A percentile compares a stretch with the other conserved stretches of the same genome.
Conservation (phyloP, 768 basidiomycete species). For the Leccinum olivaceopallidum region DNA sequence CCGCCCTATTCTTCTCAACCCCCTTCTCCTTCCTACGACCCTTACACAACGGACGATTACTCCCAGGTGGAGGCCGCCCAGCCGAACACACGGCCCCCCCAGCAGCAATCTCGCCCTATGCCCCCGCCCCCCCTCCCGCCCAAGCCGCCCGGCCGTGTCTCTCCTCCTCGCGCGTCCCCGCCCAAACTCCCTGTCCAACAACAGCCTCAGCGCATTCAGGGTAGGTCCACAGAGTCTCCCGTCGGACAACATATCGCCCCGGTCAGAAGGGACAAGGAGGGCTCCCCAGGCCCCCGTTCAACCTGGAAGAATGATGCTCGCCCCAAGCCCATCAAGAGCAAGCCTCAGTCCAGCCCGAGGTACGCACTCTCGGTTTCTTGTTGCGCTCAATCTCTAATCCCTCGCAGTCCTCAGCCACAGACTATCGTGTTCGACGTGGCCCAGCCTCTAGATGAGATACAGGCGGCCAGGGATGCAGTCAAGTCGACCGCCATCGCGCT, state of each 20-base stretch:
- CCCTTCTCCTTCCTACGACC: constrained; percentile 35
- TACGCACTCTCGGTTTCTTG: constrained; percentile 28
- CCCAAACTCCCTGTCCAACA: constrained; percentile 57
- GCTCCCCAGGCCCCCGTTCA: constrained; percentile 64
- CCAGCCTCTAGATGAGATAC: constrained; percentile 69
- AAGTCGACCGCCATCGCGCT: constrained; percentile 91
- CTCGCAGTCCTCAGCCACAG: constrained; percentile 58
- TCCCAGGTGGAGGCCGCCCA: constrained; percentile 41
- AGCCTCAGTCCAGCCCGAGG: constrained; percentile 59
- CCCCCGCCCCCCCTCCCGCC: constrained; percentile 61
- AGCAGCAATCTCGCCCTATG: constrained; percentile 39
- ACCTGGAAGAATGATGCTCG: constrained; percentile 37
- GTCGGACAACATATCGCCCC: constrained; percentile 42
- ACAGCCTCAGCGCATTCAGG: constrained; percentile 43
- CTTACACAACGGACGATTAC: constrained; percentile 46
- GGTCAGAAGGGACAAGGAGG: constrained; percentile 63
- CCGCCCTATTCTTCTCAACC: constrained; percentile 39
- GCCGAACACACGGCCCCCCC: constrained; percentile 11
- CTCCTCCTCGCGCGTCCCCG: constrained; percentile 66
- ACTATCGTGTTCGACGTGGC: constrained; percentile 76
- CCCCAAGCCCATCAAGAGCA: constrained; percentile 43
- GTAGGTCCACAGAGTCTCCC: constrained; percentile 52
- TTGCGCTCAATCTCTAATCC: constrained; percentile 1
- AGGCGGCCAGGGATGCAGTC: constrained; percentile 72
- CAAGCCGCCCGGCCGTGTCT: constrained; percentile 44